Evolutionary conservation across 345 rosid species (phyloP), one percentile per base, ranked within the genome.

Genomic region (Adansonia digitata): DNA sequence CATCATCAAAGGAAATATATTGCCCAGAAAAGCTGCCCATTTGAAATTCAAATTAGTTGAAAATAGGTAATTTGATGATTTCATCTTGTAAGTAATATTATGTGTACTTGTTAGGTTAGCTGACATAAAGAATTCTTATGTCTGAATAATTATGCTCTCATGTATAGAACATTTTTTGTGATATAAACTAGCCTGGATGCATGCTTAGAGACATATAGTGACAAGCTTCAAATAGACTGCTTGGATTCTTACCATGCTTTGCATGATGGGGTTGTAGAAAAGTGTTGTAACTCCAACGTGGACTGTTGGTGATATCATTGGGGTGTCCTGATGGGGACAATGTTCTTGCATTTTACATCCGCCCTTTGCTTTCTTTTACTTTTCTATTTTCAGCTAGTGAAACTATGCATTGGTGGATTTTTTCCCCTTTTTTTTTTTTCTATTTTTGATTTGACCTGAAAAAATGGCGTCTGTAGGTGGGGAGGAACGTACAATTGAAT

Each of bases 401-500:
- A 49, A 20, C 27, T 66, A 71, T 55, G 22, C 66, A 60, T 22
- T 15, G 2, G 10, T 72, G 55, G n/a, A n/a, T 18, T 53, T 73
- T 34, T 48, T 0, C n/a, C n/a, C n/a, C n/a, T 26, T 10, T n/a
- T 20, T 7, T 13, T 40, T 26, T 15, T 17, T 0, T 51, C 72
- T 27, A 37, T 8, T 17, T 65, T 42, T 39, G 20, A 24, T 24
- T 26, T 65, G 29, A 52, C 48, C 66, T 75, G 75, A 65, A 34
- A 76, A 76, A 9, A 39, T 74, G 56, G 76, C 77, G 63, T 74
- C 62, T 39, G 69, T 76, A 95, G 99, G 97, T 75, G 99, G 99
- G 77, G 99, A 93, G 80, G 89, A 90, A 60, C 94, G 84, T 74
- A 95, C 99, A 6, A 89, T 95, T 80, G 88, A 93, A 77, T 95